A percentile compares a stretch with the other conserved stretches of the same genome.
Evolutionary conservation across 208 protist species (phyloP).

Genomic region (Leishmania tarentolae): DNA sequence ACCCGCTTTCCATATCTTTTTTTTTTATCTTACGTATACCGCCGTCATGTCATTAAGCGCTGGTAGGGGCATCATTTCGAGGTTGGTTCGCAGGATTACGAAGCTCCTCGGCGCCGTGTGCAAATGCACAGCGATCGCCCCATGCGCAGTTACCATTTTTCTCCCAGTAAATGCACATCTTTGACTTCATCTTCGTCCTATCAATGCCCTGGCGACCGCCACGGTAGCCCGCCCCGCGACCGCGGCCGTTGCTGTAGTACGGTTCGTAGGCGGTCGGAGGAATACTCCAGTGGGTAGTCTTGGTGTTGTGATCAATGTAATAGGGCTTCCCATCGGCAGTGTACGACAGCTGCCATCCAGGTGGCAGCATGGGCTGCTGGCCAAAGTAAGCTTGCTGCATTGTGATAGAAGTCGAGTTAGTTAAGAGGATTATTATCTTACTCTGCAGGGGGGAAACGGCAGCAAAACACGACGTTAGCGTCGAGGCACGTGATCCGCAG

Average conservation of each 20-base stretch:
- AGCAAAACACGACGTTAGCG: not conserved
- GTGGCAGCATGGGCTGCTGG: constrained; percentile 58
- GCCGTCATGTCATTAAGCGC: constrained; percentile 1
- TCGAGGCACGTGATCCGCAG: constrained; percentile 6
- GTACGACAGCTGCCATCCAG: constrained; percentile 80
- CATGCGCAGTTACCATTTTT: constrained; percentile 82
- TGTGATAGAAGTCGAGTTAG: constrained; percentile 13
- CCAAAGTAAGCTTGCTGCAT: constrained; percentile 73
- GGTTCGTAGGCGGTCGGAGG: constrained; percentile 45
- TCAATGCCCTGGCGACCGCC: constrained; percentile 69
- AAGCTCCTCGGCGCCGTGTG: constrained; percentile 75
- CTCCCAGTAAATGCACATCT: constrained; percentile 90
- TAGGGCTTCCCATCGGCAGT: constrained; percentile 72
- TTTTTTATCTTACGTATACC: constrained; percentile 8
- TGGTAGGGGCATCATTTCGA: constrained; percentile 21
- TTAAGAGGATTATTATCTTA: constrained; percentile 31
- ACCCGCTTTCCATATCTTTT: constrained; percentile 10
- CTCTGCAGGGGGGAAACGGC: not conserved
- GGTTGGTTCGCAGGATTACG: constrained; percentile 23
- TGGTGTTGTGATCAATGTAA: constrained; percentile 89
- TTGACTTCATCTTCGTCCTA: constrained; percentile 77
- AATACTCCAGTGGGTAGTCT: constrained; percentile 83
- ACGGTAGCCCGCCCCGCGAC: constrained; percentile 35
- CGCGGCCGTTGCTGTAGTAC: constrained; percentile 36
- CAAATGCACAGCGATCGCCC: constrained; percentile 85